phyloP scores from a whole-genome alignment of 2,329 filamentous ascomycete genomes.

The Fonsecaea erecta region DNA sequence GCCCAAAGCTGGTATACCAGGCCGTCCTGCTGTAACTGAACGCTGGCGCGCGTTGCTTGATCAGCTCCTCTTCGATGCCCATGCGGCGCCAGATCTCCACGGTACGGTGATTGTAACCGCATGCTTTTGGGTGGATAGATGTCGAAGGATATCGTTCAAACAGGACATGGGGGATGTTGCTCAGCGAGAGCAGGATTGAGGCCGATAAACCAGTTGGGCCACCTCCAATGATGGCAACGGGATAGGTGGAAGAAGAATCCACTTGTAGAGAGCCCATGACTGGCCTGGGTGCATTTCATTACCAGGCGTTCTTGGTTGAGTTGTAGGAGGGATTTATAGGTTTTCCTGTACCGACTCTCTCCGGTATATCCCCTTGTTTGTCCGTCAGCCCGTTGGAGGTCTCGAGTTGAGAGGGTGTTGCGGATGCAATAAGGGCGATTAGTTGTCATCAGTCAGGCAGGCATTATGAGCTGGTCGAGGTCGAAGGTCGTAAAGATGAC shows the following conservation, averaged over 20 bases:
- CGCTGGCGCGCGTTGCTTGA: slow-evolving; percentile 32
- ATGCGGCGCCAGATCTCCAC: slow-evolving; percentile 39
- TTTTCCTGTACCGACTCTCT: not conserved
- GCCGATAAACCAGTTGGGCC: slow-evolving; percentile 42
- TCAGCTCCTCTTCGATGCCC: slow-evolving; percentile 42
- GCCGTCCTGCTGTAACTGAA: slow-evolving; percentile 39
- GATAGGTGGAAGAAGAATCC: slow-evolving; percentile 1
- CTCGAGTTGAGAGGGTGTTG: not conserved
- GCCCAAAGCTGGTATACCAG: slow-evolving; percentile 44
- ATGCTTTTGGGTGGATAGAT: slow-evolving; percentile 44
- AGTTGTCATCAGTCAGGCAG: no score
- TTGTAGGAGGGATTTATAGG: not conserved
- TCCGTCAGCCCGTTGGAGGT: not conserved
- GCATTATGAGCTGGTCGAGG: not conserved
- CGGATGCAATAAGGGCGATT: not conserved
- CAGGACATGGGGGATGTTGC: slow-evolving; percentile 39
- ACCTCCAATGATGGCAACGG: slow-evolving; percentile 42
- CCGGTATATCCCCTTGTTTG: not conserved
- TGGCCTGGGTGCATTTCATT: not conserved
- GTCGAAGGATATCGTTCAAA: slow-evolving; percentile 43
- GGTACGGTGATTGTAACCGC: slow-evolving; percentile 41
- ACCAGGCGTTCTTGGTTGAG: not conserved
- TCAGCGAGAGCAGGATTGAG: slow-evolving; percentile 42
- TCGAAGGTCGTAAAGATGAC: not conserved
- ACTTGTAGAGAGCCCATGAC: not conserved